phyloP scores from a whole-genome alignment of 768 basidiomycete species.

The Hygrocybe punicea region DNA sequence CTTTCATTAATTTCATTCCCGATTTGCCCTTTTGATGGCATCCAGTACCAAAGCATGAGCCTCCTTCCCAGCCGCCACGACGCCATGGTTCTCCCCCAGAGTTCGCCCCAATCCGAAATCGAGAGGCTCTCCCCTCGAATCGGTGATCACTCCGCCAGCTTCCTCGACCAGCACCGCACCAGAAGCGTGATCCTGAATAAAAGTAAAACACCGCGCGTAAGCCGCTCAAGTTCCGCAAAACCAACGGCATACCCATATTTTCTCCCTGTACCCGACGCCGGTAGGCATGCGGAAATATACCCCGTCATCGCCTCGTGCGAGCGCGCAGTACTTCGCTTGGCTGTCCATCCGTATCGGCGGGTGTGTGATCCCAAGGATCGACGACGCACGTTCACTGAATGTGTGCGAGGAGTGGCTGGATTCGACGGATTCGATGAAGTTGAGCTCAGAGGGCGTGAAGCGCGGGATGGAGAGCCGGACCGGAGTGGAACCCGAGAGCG shows the following conservation, averaged over 20 bases:
- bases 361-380: slow-evolving; percentile 60
- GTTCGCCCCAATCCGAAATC: slow-evolving; percentile 87
- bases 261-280: slow-evolving; percentile 77
- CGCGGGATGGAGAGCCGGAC: slow-evolving; percentile 52
- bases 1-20: background rate
- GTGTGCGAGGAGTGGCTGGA: too few relatives aligned
- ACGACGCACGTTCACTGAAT: slow-evolving; percentile 67
- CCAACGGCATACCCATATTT: slow-evolving; percentile 80
- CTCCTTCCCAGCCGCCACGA: slow-evolving; percentile 76
- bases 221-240: background rate
- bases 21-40: slow-evolving; percentile 61
- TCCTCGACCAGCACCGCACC: slow-evolving; percentile 82
- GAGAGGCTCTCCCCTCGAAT: slow-evolving; percentile 73
- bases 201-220: background rate
- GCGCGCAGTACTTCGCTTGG: slow-evolving; percentile 90
- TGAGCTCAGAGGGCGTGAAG: slow-evolving; percentile 47
- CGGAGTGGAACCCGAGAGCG: slow-evolving; percentile 50
- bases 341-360: slow-evolving; percentile 85
- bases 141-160: slow-evolving; percentile 84
- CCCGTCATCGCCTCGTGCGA: slow-evolving; percentile 82
- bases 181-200: slow-evolving; percentile 78
- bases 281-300: slow-evolving; percentile 80
- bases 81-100: slow-evolving; percentile 80
- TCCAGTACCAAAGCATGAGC: slow-evolving; percentile 66
- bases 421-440: slow-evolving; percentile 90